Conservation (phyloP, 345 rosid species). For the Bruguiera gymnorhiza region DNA sequence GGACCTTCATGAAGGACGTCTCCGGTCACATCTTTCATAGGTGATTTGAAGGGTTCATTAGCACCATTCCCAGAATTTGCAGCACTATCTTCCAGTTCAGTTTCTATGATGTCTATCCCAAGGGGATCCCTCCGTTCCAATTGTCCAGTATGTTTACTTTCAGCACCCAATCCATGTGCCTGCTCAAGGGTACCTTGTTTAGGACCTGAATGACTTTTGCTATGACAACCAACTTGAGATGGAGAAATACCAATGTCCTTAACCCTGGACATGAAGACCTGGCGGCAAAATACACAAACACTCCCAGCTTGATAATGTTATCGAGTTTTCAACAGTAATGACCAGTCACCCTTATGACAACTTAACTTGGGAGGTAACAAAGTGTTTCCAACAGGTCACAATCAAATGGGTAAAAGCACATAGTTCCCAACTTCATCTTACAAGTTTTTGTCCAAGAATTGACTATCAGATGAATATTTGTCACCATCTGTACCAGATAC, state of each 20-base stretch:
- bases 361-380: no score
- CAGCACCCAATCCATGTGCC: slow-evolving; percentile 10
- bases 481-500: neutral
- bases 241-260: slow-evolving; percentile 26
- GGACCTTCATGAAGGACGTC: neutral
- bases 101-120: slow-evolving; percentile 13
- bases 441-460: neutral
- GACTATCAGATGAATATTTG: neutral
- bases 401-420: neutral
- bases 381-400: neutral
- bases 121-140: slow-evolving; percentile 12
- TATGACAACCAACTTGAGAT: slow-evolving; percentile 15
- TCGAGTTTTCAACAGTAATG: neutral
- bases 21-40: neutral
- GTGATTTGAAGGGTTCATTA: neutral
- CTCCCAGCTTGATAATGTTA: neutral
- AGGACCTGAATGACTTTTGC: slow-evolving; percentile 6
- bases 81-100: slow-evolving; percentile 15
- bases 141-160: neutral
- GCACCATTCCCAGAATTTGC: slow-evolving; percentile 20
- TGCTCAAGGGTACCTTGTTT: slow-evolving; percentile 14
- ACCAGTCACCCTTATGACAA: no score
- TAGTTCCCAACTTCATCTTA: neutral
- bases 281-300: slow-evolving; percentile 1
- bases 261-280: slow-evolving; percentile 24